Evolutionary conservation across 805 yeast species (phyloP).

Genomic region (Sugiyamaella qingdaonensis): DNA sequence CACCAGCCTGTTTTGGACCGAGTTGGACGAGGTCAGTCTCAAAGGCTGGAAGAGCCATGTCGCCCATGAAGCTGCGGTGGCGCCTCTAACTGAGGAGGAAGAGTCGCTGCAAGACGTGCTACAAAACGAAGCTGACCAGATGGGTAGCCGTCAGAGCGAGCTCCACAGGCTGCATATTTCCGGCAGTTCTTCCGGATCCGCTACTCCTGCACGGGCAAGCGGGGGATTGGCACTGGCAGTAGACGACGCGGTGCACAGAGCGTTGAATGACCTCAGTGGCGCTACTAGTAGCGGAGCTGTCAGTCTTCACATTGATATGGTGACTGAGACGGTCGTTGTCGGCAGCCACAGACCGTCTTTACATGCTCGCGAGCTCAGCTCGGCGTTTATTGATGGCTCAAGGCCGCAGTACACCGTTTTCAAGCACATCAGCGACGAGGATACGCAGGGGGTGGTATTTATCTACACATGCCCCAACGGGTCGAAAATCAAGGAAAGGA

Average conservation of each 20-base stretch:
- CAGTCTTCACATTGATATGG: constrained; percentile 40
- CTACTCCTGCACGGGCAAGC: constrained; percentile 13
- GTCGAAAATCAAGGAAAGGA: constrained; percentile 82
- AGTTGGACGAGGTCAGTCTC: constrained; percentile 49
- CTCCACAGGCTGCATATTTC: constrained; percentile 18
- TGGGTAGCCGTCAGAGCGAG: constrained; percentile 24
- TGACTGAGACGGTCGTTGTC: constrained; percentile 46
- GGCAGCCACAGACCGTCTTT: constrained; percentile 24
- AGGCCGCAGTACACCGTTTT: constrained; percentile 53
- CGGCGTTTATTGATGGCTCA: constrained; percentile 34
- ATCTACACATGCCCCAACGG: constrained; percentile 88
- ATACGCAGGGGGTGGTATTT: constrained; percentile 41
- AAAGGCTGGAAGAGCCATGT: constrained; percentile 44
- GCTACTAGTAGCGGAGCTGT: constrained; percentile 22
- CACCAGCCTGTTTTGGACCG: constrained; percentile 52
- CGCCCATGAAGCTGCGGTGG: constrained; percentile 36
- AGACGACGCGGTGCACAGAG: constrained; percentile 20
- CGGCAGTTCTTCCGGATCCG: constrained; percentile 1
- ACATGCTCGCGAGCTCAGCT: constrained; percentile 29
- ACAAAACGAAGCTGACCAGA: constrained; percentile 39
- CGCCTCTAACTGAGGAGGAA: constrained; percentile 60
- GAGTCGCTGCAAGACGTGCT: constrained; percentile 33
- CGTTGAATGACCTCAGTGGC: constrained; percentile 21
- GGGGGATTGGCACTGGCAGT: constrained; percentile 20
- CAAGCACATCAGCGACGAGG: constrained; percentile 25